These are phyloP conservation scores for Termitomyces sp. DNA, from an alignment of 768 basidiomycete species.

Conservation along the genomic window DNA sequence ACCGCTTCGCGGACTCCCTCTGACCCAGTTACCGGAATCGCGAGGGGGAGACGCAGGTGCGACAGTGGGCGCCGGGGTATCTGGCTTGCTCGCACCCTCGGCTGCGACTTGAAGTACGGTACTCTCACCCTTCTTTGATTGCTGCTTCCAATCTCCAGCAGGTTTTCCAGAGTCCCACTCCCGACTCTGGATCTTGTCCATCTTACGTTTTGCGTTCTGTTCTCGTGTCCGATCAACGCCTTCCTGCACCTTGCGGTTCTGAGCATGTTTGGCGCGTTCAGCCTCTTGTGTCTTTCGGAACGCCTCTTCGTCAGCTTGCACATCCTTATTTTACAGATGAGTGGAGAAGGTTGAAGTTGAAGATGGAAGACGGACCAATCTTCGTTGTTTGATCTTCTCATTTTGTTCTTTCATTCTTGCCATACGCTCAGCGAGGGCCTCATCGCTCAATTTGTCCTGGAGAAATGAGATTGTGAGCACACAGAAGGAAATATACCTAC, in stretches of 20 bases:
- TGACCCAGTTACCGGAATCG: constrained; percentile 22
- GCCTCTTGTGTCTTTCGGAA: constrained; percentile 68
- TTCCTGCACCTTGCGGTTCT: constrained; percentile 65
- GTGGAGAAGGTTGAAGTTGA: neutral
- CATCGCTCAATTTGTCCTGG: constrained; percentile 40
- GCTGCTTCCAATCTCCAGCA: constrained; percentile 27
- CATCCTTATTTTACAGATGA: constrained; percentile 41
- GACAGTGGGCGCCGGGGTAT: neutral
- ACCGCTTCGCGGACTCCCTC: constrained; percentile 27
- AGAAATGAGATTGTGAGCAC: constrained; percentile 11
- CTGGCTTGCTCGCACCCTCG: constrained; percentile 10
- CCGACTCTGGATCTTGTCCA: constrained; percentile 74
- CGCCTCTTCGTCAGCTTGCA: constrained; percentile 77
- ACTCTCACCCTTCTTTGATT: constrained; percentile 16
- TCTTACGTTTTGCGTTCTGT: constrained; percentile 75
- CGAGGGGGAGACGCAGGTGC: constrained; percentile 2
- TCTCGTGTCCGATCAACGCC: constrained; percentile 68
- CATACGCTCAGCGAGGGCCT: constrained; percentile 60
- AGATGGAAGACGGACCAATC: constrained; percentile 36
- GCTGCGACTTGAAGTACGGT: constrained; percentile 5
- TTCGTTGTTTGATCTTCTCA: constrained; percentile 62
- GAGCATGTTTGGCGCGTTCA: constrained; percentile 56
- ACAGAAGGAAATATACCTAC: constrained; percentile 35
- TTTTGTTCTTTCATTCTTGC: constrained; percentile 61
- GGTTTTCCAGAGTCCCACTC: constrained; percentile 86